Conservation (phyloP, 2,329 filamentous ascomycete species). For the Clarireedia hainanense region DNA sequence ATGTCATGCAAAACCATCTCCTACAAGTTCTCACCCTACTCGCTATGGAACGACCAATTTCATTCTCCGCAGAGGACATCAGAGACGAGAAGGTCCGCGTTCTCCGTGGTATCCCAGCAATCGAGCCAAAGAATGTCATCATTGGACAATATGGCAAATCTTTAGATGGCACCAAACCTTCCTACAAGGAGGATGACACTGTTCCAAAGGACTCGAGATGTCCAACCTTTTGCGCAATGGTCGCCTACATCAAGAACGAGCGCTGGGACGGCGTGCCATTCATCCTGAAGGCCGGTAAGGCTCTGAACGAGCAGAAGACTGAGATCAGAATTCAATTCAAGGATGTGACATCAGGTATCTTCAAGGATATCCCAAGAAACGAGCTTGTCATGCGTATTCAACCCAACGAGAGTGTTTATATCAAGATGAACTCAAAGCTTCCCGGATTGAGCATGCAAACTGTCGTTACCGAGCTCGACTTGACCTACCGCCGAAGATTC, state of each 20-base stretch:
- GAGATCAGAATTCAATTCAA: constrained; percentile 99
- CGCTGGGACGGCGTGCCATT: constrained; percentile 98
- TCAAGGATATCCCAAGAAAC: constrained; percentile 99
- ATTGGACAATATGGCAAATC: constrained; percentile 98
- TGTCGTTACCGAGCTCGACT: constrained; percentile 93
- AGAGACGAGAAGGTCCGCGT: constrained; percentile 98
- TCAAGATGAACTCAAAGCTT: constrained; percentile 99
- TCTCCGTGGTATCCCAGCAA: constrained; percentile 82
- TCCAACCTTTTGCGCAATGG: constrained; percentile 95
- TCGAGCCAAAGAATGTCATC: constrained; percentile 99
- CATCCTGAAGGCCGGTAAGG: constrained; percentile 98
- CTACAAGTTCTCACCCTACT: constrained; percentile 93
- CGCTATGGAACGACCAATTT: constrained; percentile 97
- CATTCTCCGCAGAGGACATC: constrained; percentile 96
- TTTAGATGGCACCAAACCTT: constrained; percentile 89
- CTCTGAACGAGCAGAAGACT: constrained; percentile 98
- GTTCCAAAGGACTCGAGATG: constrained; percentile 96
- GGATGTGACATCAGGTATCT: constrained; percentile 97
- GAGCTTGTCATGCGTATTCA: constrained; percentile 99
- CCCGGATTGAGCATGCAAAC: constrained; percentile 99
- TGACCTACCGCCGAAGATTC: constrained; percentile 97
- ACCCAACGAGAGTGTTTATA: constrained; percentile 98
- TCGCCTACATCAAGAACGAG: constrained; percentile 99
- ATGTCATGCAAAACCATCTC: constrained; percentile 99
- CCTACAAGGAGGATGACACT: constrained; percentile 98